These are phyloP conservation scores for Septoria linicola DNA, from an alignment of 2,329 filamentous ascomycete species.

Conservation along the genomic window DNA sequence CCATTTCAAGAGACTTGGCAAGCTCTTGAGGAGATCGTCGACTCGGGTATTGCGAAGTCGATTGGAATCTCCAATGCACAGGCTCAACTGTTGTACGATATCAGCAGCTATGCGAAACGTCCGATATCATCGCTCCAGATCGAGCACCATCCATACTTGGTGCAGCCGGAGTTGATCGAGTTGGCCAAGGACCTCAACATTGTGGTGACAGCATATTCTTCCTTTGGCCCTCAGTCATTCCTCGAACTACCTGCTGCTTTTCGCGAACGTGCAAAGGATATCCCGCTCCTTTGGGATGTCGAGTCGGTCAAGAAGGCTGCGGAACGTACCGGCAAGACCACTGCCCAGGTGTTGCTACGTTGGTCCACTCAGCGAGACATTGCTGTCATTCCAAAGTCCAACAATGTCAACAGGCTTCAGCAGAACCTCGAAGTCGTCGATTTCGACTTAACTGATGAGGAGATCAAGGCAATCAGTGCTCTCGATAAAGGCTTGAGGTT, in stretches of 20 bases:
- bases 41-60: slow-evolving; percentile 13
- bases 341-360: slow-evolving; percentile 17
- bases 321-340: slow-evolving; percentile 8
- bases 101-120: slow-evolving; percentile 8
- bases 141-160: slow-evolving; percentile 19
- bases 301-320: slow-evolving; percentile 13
- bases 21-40: slow-evolving; percentile 17
- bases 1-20: slow-evolving; percentile 14
- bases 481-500: slow-evolving; percentile 16
- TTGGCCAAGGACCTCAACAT: slow-evolving; percentile 13
- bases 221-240: slow-evolving; percentile 17
- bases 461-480: slow-evolving; percentile 13
- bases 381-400: slow-evolving; percentile 19
- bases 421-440: slow-evolving; percentile 18
- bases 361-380: slow-evolving; percentile 18
- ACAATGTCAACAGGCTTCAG: slow-evolving; percentile 13
- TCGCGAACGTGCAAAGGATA: slow-evolving; percentile 14
- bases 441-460: slow-evolving; percentile 15
- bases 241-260: slow-evolving; percentile 16
- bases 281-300: slow-evolving; percentile 10
- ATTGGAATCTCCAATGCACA: slow-evolving; percentile 19
- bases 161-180: slow-evolving; percentile 10
- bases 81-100: slow-evolving; percentile 17
- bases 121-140: slow-evolving; percentile 13
- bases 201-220: slow-evolving; percentile 17